Base-by-base conservation (phyloP, 805 yeast genomes). In the Candida argentea region DNA sequence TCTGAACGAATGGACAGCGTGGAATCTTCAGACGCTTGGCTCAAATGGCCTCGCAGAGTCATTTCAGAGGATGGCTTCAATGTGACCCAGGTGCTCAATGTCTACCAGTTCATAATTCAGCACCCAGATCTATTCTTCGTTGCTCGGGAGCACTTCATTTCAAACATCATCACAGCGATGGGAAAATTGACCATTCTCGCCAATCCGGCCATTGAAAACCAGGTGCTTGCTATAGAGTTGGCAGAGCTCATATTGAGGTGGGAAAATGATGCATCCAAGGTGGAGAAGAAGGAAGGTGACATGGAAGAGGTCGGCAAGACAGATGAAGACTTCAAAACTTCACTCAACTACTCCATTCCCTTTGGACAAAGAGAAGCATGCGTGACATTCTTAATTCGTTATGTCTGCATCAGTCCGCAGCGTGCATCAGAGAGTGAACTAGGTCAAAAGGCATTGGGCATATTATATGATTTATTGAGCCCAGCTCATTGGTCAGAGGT, bases 1-100 rank as follows among this genome's bases (percentile, higher is more conserved):
- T 75, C 82, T 2, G 65, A 67, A 31, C 63, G 93, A 29, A 69
- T 81, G 54, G 61, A 61, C 1, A 61, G 62, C 14, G 59, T 57
- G 5, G 83, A 74, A 0, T 61, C 70, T 5, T 68, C 74, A 5
- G 59, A 67, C 34, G 65, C 63, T 30, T 91, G 97, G 97, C 70
- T 91, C 28, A 87, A 83, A 40, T 86, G 95, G 87, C 94, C 95
- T 1, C 75, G 96, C 39, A 67, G 96, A 29, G 91, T 89, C 2
- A 63, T 91, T 9, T 76, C 87, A 2, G 97, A 93, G 46, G 94
- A 86, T 44, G 89, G 91, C 0, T 81, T 77, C 46, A 85, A 75
- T 43, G 86, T 85, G 3, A 73, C 78, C 2, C 95, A 85, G 44
- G 95, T 87, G 21, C 60, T 83, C 35, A 81, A 83, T 34, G 81